Evolutionary conservation across 2,329 filamentous ascomycete species (phyloP), one percentile per base, ranked within the genome.

Genomic region (Stenocarpella maydis): DNA sequence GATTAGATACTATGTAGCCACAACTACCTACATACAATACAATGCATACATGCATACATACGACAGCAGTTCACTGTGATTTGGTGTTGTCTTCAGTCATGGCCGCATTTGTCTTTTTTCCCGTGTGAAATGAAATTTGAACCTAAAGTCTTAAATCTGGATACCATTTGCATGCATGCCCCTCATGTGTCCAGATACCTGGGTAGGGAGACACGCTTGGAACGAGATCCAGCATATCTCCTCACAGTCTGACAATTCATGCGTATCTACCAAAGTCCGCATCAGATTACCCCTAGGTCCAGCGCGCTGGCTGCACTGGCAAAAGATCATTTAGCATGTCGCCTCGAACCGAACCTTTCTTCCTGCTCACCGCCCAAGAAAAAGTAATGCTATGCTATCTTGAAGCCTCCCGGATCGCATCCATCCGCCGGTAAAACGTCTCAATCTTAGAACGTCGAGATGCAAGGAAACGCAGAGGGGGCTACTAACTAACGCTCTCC

Each of bases 381-480:
- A n/a, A 45, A 45, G 39, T 24, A 21, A 47, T 24, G 58, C 43
- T 63, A 63, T 49, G 58, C 58, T 37, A 26, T 37, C 43, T 63
- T 43, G n/a, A 28, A 49, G 28, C 43, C 43, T 37, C 21, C 28
- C 41, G 17, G 19, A 47, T 8, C 17, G 43, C 43, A 15, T 19
- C 58, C 43, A 63, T 4, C 41, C 54, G 19, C 54, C 34, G 28
- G 21, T 4, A 21, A 14, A 58, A 2, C 34, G 15, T 31, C 28
- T 49, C 58, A 37, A n/a, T 49, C 58, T 63, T 63, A 37, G 34
- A 37, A 37, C 34, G 43, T 37, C 10, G 17, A 60, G 8, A 47
- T 34, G 28, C 26, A 24, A 61, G 39, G 26, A 61, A 61, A 61
- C n/a, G 8, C 8, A 31, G 31, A 31, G 17, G 39, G 15, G 4